Conservation (phyloP, 1,284 basidiomycete species). For the Microbotryum scabiosae region DNA sequence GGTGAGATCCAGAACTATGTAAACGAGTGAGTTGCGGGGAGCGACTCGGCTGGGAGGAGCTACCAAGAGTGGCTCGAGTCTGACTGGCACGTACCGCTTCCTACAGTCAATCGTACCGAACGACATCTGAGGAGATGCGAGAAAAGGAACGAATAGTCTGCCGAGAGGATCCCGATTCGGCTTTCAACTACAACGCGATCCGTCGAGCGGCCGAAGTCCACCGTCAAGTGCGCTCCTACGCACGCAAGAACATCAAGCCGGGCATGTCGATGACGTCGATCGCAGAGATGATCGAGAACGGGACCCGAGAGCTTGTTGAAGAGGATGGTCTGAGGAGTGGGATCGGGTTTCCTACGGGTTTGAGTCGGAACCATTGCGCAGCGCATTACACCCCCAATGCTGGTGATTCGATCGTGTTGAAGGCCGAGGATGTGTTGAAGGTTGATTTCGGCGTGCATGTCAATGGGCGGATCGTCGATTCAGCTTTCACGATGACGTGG, state of each 20-base stretch:
- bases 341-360: conserved; percentile 93
- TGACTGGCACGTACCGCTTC: background rate
- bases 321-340: conserved; percentile 77
- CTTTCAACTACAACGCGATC: conserved; percentile 65
- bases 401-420: conserved; percentile 78
- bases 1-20: conserved; percentile 89
- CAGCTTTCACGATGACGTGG: conserved; percentile 86
- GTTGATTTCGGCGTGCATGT: conserved; percentile 98
- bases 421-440: conserved; percentile 81
- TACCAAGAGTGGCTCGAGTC: background rate
- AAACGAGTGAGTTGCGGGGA: conserved; percentile 53
- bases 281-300: conserved; percentile 86
- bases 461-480: conserved; percentile 86
- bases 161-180: conserved; percentile 55
- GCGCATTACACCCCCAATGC: conserved; percentile 97
- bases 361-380: conserved; percentile 88
- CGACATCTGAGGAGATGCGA: conserved; percentile 82
- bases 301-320: conserved; percentile 81
- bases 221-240: conserved; percentile 75
- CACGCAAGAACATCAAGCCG: conserved; percentile 73
- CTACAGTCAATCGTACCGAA: conserved; percentile 69
- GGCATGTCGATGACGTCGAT: conserved; percentile 95
- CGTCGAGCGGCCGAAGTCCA: conserved; percentile 93
- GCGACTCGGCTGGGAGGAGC: no score
- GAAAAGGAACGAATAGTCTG: conserved; percentile 56